These are phyloP conservation scores for Ambrosiella cleistominuta DNA, from an alignment of 2,329 filamentous ascomycete species.

Conservation along the genomic window DNA sequence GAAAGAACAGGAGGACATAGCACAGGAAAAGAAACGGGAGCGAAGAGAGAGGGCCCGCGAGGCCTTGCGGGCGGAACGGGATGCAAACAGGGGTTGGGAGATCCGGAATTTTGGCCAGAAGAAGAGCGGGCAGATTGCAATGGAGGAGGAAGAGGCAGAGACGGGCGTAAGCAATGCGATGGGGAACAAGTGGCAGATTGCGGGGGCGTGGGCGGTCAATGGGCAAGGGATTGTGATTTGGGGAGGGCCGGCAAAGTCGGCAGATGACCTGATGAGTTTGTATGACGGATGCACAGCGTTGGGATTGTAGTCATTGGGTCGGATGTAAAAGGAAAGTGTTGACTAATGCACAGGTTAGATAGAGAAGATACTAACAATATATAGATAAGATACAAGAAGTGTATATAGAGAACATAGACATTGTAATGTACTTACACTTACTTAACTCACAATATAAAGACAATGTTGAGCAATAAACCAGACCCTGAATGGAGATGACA, in stretches of 20 bases:
- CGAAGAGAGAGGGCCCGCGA: background rate
- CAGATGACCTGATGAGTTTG: conserved; percentile 35
- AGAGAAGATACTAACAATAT: too few relatives aligned
- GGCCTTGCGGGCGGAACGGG: background rate
- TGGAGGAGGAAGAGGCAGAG: conserved; percentile 16
- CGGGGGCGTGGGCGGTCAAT: conserved; percentile 34
- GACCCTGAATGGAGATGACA: too few relatives aligned
- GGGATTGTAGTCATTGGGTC: conserved; percentile 13
- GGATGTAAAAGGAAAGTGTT: too few relatives aligned
- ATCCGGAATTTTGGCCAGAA: conserved; percentile 14
- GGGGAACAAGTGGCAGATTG: conserved; percentile 40
- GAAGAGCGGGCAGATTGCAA: conserved; percentile 9
- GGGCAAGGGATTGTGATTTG: conserved; percentile 31
- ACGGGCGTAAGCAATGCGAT: conserved; percentile 27
- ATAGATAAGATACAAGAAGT: too few relatives aligned
- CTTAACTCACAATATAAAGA: background rate
- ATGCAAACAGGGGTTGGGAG: background rate
- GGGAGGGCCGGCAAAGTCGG: conserved; percentile 29
- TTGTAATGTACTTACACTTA: background rate
- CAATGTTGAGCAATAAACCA: too few relatives aligned
- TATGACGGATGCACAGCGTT: conserved; percentile 27
- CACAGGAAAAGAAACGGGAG: background rate
- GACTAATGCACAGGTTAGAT: too few relatives aligned
- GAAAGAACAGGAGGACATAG: conserved; percentile 1
- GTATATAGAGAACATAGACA: background rate